phyloP scores from a whole-genome alignment of 169 alveolate genomes.

The Cryptosporidium parvum region DNA sequence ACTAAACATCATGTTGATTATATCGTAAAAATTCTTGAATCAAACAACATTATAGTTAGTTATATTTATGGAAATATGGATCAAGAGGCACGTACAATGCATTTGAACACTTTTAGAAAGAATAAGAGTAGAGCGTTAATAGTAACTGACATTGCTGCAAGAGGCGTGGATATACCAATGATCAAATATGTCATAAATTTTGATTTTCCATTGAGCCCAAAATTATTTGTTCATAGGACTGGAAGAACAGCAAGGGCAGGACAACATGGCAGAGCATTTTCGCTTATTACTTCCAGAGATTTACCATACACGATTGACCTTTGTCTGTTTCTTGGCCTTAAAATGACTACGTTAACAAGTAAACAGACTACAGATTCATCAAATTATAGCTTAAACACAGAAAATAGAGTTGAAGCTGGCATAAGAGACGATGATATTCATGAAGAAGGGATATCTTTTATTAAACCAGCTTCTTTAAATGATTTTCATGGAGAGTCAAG shows the following conservation, averaged over 20 bases:
- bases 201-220: conserved; percentile 78
- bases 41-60: conserved; percentile 79
- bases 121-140: conserved; percentile 83
- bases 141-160: conserved; percentile 90
- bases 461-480: not conserved
- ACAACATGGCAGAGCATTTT: conserved; percentile 81
- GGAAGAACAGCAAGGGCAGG: conserved; percentile 96
- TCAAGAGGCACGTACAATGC: conserved; percentile 87
- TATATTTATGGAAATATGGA: conserved; percentile 92
- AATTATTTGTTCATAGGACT: conserved; percentile 86
- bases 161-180: conserved; percentile 92
- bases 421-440: not conserved
- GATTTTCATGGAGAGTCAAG: not conserved
- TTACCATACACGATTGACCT: conserved; percentile 84
- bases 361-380: not conserved
- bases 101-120: conserved; percentile 84
- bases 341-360: conserved; percentile 3
- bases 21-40: conserved; percentile 81
- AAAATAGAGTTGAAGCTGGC: not conserved
- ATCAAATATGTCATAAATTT: conserved; percentile 88
- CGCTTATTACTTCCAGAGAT: conserved; percentile 81
- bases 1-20: conserved; percentile 94
- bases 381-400: not conserved
- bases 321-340: conserved; percentile 78
- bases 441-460: not conserved